Evolutionary conservation across 768 basidiomycete genomes (phyloP).

Genomic region (Vararia minispora): DNA sequence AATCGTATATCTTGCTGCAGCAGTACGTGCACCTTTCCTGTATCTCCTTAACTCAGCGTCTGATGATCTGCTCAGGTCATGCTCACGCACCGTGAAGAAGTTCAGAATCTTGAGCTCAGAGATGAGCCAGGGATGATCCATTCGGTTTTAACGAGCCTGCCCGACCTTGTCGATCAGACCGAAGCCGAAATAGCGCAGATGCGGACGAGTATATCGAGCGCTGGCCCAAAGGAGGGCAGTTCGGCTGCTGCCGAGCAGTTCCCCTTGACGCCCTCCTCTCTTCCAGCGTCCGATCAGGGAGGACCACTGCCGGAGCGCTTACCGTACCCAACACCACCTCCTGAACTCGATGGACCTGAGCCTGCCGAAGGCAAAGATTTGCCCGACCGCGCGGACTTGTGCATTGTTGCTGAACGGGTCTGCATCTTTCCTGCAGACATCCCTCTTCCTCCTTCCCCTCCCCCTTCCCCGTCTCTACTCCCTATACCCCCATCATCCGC

Average conservation of each 20-base stretch:
- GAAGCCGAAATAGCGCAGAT: conserved; percentile 7
- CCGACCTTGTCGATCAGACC: conserved; percentile 40
- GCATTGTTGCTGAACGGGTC: too few species aligned
- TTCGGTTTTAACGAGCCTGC: conserved; percentile 56
- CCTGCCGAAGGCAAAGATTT: too few species aligned
- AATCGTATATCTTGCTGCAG: conserved; percentile 72
- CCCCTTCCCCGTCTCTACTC: conserved; percentile 9
- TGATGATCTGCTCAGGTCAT: conserved; percentile 40
- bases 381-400: too few species aligned
- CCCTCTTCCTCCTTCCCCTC: conserved; percentile 8
- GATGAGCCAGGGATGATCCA: conserved; percentile 80
- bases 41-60: neutral
- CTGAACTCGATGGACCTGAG: too few species aligned
- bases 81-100: conserved; percentile 58
- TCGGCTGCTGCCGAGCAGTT: too few species aligned
- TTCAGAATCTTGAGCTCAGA: conserved; percentile 47
- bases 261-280: too few species aligned
- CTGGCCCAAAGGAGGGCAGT: too few species aligned
- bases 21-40: conserved; percentile 51
- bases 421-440: conserved; percentile 8
- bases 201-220: too few species aligned
- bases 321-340: too few species aligned
- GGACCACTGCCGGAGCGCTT: too few species aligned
- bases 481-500: conserved; percentile 19
- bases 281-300: too few species aligned